Conservation (phyloP, 768 basidiomycete species). For the Trametes cubensis region DNA sequence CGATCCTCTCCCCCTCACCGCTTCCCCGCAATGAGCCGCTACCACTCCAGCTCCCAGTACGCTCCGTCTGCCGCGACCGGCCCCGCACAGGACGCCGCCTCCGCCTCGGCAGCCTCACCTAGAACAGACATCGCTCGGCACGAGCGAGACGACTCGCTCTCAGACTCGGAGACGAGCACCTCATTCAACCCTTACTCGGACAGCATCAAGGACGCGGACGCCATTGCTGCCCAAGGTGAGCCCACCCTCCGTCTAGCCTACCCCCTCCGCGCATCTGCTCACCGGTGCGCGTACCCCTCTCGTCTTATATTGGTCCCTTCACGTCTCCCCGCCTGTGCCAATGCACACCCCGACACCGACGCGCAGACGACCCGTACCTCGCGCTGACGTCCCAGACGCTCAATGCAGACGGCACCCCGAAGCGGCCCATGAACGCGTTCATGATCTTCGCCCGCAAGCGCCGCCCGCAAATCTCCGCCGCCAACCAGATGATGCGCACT, state of each 20-base stretch:
- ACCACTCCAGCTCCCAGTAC: slow-evolving; percentile 24
- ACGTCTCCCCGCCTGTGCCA: no score
- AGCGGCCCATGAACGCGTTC: slow-evolving; percentile 92
- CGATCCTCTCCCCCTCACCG: no score
- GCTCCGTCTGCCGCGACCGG: slow-evolving; percentile 34
- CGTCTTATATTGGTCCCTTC: no score
- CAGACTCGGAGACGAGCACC: slow-evolving; percentile 50
- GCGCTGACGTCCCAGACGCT: slow-evolving; percentile 76
- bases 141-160: slow-evolving; percentile 47
- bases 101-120: not conserved
- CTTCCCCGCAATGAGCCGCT: slow-evolving; percentile 29
- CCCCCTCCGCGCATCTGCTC: not conserved
- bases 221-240: slow-evolving; percentile 24
- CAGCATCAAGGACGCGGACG: slow-evolving; percentile 21
- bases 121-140: slow-evolving; percentile 19
- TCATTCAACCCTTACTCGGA: slow-evolving; percentile 22
- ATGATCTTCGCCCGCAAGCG: slow-evolving; percentile 89
- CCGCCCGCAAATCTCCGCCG: slow-evolving; percentile 82
- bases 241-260: not conserved
- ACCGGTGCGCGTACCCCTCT: not conserved
- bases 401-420: slow-evolving; percentile 86
- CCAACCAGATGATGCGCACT: slow-evolving; percentile 87
- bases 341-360: no score
- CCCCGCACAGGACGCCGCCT: slow-evolving; percentile 21
- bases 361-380: slow-evolving; percentile 43